Evolutionary conservation across 2,329 filamentous ascomycete species (phyloP), one percentile per base, ranked within the genome.

Genomic region (Epichloe sylvatica): DNA sequence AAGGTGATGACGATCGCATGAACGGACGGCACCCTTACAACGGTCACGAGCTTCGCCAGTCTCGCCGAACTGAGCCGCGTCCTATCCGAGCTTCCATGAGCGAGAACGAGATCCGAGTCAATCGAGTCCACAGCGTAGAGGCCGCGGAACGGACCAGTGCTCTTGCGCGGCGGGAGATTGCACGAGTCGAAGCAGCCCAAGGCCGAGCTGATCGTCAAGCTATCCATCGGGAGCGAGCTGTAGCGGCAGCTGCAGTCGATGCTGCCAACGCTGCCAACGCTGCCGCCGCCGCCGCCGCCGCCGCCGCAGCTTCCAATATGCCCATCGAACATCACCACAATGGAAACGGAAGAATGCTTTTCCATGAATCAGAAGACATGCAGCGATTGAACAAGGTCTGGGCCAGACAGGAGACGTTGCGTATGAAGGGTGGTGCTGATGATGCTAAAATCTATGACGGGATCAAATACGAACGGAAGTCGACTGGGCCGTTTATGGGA

Each of bases 401-500:
- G 77, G 70, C 67, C 0, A 66, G 70, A 1, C 75, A 80, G 53
- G 76, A 79, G 57, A 67, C 67, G 2, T 62, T 72, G 9, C 66
- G 73, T 3, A 62, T 70, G 49, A 67, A 66, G 36, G 64, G 64
- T 6, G 68, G 63, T 3, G 61, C 66, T 9, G 70, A 79, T 15
- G 74, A 79, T 21, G 71, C 73, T 49, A 82, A 78, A 62, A 73
- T 78, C 15, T 73, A 77, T 56, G 70, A 70, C 25, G 78, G 78
- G 23, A 65, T 81, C 58, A 81, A 78, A 60, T 83, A 83, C 55
- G 77, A 80, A 62, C 73, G 78, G 49, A 81, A 80, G 64, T 62
- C 70, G 34, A 78, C 64, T 4, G 80, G 80, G 0, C 77, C 78
- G 0, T 81, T 83, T 52, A 68, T 73, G 53, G 79, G 78, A 23